Percentiles rank a stretch among this genome's conserved stretches.
Evolutionary conservation across 2,329 filamentous ascomycete species (phyloP).

Genomic region (Fusarium torreyae): DNA sequence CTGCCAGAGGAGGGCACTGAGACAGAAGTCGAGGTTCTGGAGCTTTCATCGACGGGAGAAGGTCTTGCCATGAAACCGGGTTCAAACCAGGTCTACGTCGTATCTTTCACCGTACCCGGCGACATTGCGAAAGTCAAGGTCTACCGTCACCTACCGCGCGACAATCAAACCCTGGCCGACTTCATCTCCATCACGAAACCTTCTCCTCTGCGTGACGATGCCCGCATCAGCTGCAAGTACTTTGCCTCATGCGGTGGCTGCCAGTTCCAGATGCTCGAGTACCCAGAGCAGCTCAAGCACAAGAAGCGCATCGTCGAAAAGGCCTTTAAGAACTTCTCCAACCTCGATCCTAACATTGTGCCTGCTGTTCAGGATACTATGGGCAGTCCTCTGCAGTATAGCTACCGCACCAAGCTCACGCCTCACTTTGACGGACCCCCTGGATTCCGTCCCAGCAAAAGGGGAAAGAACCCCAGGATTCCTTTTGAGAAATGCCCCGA

Average conservation of each 20-base stretch:
- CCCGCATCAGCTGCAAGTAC: conserved; percentile 85
- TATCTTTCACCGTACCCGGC: conserved; percentile 90
- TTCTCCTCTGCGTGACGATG: conserved; percentile 82
- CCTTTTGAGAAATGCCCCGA: conserved; percentile 77
- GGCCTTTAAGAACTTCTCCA: conserved; percentile 92
- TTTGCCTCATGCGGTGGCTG: conserved; percentile 91
- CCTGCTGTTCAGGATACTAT: conserved; percentile 88
- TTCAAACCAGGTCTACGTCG: conserved; percentile 80
- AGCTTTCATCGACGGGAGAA: conserved; percentile 92
- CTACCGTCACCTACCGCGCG: conserved; percentile 76
- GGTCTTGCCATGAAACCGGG: conserved; percentile 82
- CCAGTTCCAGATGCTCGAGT: conserved; percentile 97
- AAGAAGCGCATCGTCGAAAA: conserved; percentile 92
- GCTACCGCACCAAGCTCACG: conserved; percentile 96
- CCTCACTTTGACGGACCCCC: conserved; percentile 92
- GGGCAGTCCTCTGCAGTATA: conserved; percentile 90
- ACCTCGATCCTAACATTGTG: conserved; percentile 80
- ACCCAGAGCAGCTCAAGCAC: conserved; percentile 85
- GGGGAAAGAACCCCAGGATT: conserved; percentile 63
- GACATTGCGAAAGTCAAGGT: conserved; percentile 86
- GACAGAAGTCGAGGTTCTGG: conserved; percentile 84
- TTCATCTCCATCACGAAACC: conserved; percentile 83
- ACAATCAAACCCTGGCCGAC: conserved; percentile 83
- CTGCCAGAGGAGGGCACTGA: conserved; percentile 80
- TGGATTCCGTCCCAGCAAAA: conserved; percentile 63